Percentiles rank a stretch among this genome's conserved stretches.
These are phyloP conservation scores for Polytrichum formosum DNA, from an alignment of 225 moss, liverwort and hornwort genomes.

Conservation along the genomic window DNA sequence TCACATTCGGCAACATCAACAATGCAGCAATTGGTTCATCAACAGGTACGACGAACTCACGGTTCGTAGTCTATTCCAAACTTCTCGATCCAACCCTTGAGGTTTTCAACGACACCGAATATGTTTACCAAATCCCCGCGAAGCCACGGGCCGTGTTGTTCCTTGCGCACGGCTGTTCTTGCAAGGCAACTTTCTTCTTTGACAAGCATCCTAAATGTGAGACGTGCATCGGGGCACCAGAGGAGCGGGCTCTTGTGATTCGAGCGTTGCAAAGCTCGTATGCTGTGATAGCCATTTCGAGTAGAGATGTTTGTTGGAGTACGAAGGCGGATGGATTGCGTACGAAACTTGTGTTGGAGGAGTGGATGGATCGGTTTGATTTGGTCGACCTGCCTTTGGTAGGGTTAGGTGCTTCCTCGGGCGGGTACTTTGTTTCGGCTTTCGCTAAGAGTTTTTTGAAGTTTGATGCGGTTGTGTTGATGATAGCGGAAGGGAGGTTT, in stretches of 20 bases:
- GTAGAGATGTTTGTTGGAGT: conserved; percentile 68
- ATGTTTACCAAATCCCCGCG: conserved; percentile 74
- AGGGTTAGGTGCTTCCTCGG: conserved; percentile 87
- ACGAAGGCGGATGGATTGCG: conserved; percentile 33
- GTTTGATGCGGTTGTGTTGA: conserved; percentile 73
- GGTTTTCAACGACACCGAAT: conserved; percentile 62
- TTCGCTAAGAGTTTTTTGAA: conserved; percentile 44
- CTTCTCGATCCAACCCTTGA: conserved; percentile 30
- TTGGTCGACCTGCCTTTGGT: conserved; percentile 60
- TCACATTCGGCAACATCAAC: neutral
- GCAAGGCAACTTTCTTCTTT: conserved; percentile 87
- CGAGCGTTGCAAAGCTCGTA: conserved; percentile 60
- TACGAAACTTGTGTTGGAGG: conserved; percentile 49
- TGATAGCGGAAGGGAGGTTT: conserved; percentile 83
- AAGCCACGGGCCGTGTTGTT: conserved; percentile 69
- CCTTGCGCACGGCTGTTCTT: conserved; percentile 84
- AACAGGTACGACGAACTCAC: neutral
- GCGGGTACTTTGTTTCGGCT: conserved; percentile 76
- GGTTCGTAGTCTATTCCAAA: conserved; percentile 29
- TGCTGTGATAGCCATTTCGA: conserved; percentile 82
- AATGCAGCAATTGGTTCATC: neutral
- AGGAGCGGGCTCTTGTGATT: conserved; percentile 74
- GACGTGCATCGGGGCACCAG: conserved; percentile 72
- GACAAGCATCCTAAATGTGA: conserved; percentile 67
- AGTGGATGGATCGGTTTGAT: conserved; percentile 50